Conservation (phyloP, 2,329 filamentous ascomycete species). For the Claviceps sp. region DNA sequence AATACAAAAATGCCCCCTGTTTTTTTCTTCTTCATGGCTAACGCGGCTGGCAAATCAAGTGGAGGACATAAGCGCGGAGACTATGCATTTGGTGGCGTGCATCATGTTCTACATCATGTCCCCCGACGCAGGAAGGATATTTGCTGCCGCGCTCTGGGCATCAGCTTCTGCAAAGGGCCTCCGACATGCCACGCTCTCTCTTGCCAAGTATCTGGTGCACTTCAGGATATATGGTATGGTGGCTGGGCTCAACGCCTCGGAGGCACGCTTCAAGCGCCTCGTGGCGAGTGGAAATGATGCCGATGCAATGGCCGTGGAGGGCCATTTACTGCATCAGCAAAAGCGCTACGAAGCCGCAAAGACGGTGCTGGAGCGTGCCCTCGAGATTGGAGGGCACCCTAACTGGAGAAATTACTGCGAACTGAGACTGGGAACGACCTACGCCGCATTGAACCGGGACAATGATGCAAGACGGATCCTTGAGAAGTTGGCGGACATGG, state of each 20-base stretch:
- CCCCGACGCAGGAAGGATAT: constrained; percentile 1
- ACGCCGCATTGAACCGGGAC: constrained; percentile 10
- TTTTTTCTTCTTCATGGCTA: background rate
- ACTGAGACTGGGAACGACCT: constrained; percentile 14
- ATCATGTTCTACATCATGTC: constrained; percentile 12
- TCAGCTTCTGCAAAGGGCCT: constrained; percentile 19
- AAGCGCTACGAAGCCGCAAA: constrained; percentile 13
- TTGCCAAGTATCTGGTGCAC: constrained; percentile 12
- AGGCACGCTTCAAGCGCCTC: constrained; percentile 18
- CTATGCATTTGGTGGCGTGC: constrained; percentile 17
- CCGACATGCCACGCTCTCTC: constrained; percentile 17
- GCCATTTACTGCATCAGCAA: constrained; percentile 14
- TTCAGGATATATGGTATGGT: constrained; percentile 10
- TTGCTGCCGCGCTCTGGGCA: constrained; percentile 16
- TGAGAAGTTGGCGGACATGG: constrained; percentile 10
- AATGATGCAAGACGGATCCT: constrained; percentile 14
- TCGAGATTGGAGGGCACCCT: constrained; percentile 11
- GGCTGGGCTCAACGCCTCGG: constrained; percentile 9
- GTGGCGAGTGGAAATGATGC: constrained; percentile 17
- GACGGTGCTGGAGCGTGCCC: constrained; percentile 13
- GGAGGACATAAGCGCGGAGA: constrained; percentile 9
- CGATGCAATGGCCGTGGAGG: constrained; percentile 22
- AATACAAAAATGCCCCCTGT: background rate
- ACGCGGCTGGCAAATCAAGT: background rate
- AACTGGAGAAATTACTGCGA: constrained; percentile 16